Base-by-base conservation (phyloP, 78 protist species). In the Speleostelium caveatum region DNA sequence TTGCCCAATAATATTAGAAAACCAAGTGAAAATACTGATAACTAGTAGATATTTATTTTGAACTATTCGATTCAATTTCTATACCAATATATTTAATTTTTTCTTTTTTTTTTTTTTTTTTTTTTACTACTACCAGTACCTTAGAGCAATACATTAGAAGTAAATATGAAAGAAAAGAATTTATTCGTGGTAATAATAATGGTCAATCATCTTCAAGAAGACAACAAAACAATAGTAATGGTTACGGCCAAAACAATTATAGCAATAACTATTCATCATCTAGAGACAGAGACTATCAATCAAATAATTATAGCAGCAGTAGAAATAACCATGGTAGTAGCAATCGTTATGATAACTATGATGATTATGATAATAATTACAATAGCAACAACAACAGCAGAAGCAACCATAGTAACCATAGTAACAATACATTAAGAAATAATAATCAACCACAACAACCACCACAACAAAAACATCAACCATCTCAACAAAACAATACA, bases 111-210 rank as follows among this genome's bases (percentile, higher is more conserved):
- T 68, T 12, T n/a, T 24, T 39, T 21, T 66, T 24, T 28, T 38
- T 2, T 60, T 59, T 39, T 26, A 24, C 19, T 38, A 2, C 19
- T 1, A 7, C 26, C 42, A 87, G 94, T 35, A 33, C 94, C 36
- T 32, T 75, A 22, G 94, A 87, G 39, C 66, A 63, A 24, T 87
- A 49, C 22, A 87, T 87, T 75, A 38, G 94, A 41, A 75, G 61
- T 53, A 87, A 87, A 62, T 87, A 87, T 73, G 94, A 87, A 28
- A 87, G 94, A 75, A 87, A 75, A 38, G 78, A 68, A 38, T 87
- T 75, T 61, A 56, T 73, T 28, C 65, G 41, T 67, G 59, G 51
- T 42, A 79, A 63, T 56, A 60, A 56, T 49, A 26, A 10, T 16
- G 53, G 56, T 45, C 61, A 41, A n/a, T n/a, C 58, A 69, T 45